phyloP scores from a whole-genome alignment of 805 yeast species.

The Ogataea methylovora region DNA sequence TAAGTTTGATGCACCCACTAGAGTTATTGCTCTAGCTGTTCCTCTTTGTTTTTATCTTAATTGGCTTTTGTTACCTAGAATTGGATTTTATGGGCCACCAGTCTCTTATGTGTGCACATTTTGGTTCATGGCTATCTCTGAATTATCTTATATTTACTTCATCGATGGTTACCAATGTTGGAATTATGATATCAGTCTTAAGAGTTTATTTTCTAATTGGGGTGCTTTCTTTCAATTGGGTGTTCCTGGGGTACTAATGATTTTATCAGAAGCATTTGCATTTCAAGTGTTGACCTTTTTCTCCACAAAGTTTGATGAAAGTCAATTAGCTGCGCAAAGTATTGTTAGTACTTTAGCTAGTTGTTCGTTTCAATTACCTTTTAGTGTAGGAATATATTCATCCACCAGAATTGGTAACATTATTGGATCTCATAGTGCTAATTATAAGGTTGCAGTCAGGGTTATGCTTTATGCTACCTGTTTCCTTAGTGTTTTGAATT shows the following conservation, averaged over 20 bases:
- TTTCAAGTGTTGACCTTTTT: conserved; percentile 45
- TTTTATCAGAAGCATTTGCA: conserved; percentile 49
- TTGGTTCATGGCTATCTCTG: conserved; percentile 55
- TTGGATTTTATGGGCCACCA: conserved; percentile 70
- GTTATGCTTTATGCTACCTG: conserved; percentile 28
- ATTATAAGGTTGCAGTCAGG: conserved; percentile 29
- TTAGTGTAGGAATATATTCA: conserved; percentile 43
- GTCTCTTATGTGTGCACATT: conserved; percentile 59
- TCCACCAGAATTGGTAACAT: conserved; percentile 48
- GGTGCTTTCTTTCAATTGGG: conserved; percentile 35
- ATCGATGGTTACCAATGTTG: conserved; percentile 65
- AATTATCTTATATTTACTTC: conserved; percentile 44
- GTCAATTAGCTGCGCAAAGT: conserved; percentile 45
- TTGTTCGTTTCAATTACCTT: conserved; percentile 43
- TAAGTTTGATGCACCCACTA: conserved; percentile 67
- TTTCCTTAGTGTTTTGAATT: conserved; percentile 28
- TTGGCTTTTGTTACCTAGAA: conserved; percentile 49
- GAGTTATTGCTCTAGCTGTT: conserved; percentile 56
- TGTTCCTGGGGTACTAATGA: conserved; percentile 47
- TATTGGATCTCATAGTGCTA: conserved; percentile 37
- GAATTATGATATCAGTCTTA: conserved; percentile 25
- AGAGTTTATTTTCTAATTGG: conserved; percentile 33
- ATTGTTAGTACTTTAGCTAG: conserved; percentile 42
- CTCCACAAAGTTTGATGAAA: conserved; percentile 40
- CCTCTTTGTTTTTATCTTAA: conserved; percentile 59